Evolutionary conservation across 2,329 filamentous ascomycete genomes (phyloP), one percentile per base, ranked within the genome.

Genomic region (Fusarium nelsonii): DNA sequence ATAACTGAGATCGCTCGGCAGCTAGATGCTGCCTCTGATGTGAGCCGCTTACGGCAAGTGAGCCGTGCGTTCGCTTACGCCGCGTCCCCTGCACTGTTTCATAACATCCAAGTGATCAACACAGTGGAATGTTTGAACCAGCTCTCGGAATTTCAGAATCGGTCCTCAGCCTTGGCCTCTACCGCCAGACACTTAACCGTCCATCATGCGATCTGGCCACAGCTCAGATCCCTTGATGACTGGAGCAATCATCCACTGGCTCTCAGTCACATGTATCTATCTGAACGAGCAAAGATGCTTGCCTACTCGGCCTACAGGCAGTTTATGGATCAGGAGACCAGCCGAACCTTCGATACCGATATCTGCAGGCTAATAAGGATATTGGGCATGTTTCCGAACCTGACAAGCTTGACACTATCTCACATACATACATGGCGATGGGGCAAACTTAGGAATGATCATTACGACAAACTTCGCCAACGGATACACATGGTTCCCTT

Each of bases 1-100:
- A 14, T 51, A 26, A 20, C 30, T 10, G 48, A 51, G 48, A 51
- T 51, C 20, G 34, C 48, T 20, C 30, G 36, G 48, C 10, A 23
- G 18, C 15, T 51, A n/a, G 6, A 8, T n/a, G 16, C 34, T 7
- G 30, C 26, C 26, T 6, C 34, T 37, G 34, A 51, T 15, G 10
- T 51, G 15, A 39, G 26, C n/a, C 18, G 15, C 20, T 49, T 57
- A 10, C 43, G 34, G 33, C 33, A 40, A 32, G 43, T 57, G 9
- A 57, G 34, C 15, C 16, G 36, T 23, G 53, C 53, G 26, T 57
- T 57, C 12, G 36, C 34, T 18, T 57, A 57, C 33, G 36, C 44
- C 23, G 44, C 36, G 26, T 58, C 36, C 10, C 45, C 54, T 28
- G 44, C 34, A 16, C 50, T 58, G 11, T 58, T 58, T 32, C 12